Evolutionary conservation across 1,139 yeast species (phyloP), one percentile per base, ranked within the genome.

Genomic region (Hyphopichia burtonii): DNA sequence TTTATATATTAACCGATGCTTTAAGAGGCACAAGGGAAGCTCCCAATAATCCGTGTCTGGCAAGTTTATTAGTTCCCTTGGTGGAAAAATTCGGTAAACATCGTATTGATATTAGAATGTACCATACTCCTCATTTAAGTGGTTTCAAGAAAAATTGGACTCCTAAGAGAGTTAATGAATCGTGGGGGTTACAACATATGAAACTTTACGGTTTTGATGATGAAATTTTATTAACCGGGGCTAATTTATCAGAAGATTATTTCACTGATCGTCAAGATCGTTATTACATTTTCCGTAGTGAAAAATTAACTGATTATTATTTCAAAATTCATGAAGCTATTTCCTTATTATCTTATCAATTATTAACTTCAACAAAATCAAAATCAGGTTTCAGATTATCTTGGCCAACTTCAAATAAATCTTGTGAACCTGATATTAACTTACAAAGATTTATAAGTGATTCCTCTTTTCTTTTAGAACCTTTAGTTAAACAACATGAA

Each of bases 241-340:
- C 99, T 4, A 93, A 93, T 56, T 71, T 93, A 42, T 88, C 96
- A 0, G 71, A 79, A 34, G 99, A 93, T 63, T 93, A 93, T 63
- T 93, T 94, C 63, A 86, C 96, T n/a, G 85, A 93, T 60, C 80
- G 99, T 52, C 99, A 93, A 60, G 99, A 93, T 62, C 71, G 99
- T 38, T 94, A 94, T 61, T 86, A 90, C 53, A 44, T 86, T 18
- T 87, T 93, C 63, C 74, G 74, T 39, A 76, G 82, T 41, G 58
- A 63, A 18, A 58, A 61, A 1, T 68, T 93, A 36, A 66, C 95
- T 0, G 81, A 87, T 52, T 91, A 90, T 63, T 91, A 88, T 63
- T 81, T 71, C 60, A 65, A 70, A 19, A 66, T 93, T 35, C 96
- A 88, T 46, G 63, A 70, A 19, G 80, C 93, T 0, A 72, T 93